Evolutionary conservation across 2,329 filamentous ascomycete species (phyloP), one percentile per base, ranked within the genome.

Genomic region (Curvularia lunata): DNA sequence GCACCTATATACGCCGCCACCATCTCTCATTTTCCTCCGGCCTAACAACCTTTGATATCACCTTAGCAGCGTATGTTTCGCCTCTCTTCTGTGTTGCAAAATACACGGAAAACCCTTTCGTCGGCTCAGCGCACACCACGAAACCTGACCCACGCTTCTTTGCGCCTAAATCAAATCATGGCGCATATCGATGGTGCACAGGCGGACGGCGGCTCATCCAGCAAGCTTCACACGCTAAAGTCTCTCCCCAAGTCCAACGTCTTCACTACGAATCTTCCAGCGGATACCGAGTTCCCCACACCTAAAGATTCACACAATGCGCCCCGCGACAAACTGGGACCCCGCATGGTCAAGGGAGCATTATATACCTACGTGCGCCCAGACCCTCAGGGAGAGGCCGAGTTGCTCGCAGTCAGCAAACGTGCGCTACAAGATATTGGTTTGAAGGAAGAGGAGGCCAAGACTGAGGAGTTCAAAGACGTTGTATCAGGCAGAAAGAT

Each of bases 331-430:
- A 80, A 88, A 34, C 88, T 98, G 48, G 84, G 85, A 0, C 94
- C 95, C 16, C 89, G 93, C 48, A 83, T 92, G 75, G 95, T 99
- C 40, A 91, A 89, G 73, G 86, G 88, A 58, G 94, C 95, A 4
- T 79, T 94, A 49, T 99, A 91, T 78, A 96, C 93, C 8, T 99
- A 89, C 83, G 92, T 99, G 19, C 87, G 92, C 4, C 95, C 95
- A 0, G 90, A 94, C 69, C 78, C 83, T 19, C 84, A 88, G 25
- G 82, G 88, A 62, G 85, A 89, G 21, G 86, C 92, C 0, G 91
- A 97, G 71, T 82, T 99, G 16, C 84, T 98, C 1, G 90, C 86
- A 6, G 88, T 96, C 1, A 97, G 92, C 62, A 84, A 86, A 2
- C 86, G 86, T 1, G 94, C 93, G 0, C 82, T 98, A 78, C 83